Conservation (phyloP, 352 stramenopile genomes). For the Phytophthora pini region DNA sequence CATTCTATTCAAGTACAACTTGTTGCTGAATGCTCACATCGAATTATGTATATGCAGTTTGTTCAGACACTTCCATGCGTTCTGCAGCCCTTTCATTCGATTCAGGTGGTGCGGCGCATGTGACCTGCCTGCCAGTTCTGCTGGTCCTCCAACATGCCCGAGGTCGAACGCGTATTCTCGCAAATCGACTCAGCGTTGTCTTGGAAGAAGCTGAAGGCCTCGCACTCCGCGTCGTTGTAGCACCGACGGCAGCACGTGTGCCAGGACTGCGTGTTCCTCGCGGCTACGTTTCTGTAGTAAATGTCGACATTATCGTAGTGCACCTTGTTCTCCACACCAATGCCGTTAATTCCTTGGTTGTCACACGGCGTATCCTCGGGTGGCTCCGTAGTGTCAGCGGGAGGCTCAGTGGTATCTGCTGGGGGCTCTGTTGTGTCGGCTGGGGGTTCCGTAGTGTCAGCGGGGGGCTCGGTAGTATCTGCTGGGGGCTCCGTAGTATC, state of each 20-base stretch:
- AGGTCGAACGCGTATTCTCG: constrained; percentile 3
- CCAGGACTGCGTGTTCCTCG: neutral
- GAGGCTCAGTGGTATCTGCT: neutral
- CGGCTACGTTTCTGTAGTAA: neutral
- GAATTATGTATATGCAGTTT: too few relatives aligned
- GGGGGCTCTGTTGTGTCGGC: neutral
- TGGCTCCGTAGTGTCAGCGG: neutral
- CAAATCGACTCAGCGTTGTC: neutral
- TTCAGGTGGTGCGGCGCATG: too few relatives aligned
- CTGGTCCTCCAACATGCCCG: neutral
- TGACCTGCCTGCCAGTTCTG: constrained; percentile 8
- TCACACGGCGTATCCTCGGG: neutral
- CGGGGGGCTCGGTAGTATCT: neutral
- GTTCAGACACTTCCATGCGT: too few relatives aligned
- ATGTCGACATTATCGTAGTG: constrained; percentile 1
- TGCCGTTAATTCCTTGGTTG: constrained; percentile 12
- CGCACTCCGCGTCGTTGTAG: neutral
- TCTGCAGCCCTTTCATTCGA: too few relatives aligned
- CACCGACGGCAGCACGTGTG: constrained; percentile 7
- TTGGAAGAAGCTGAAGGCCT: constrained; percentile 7
- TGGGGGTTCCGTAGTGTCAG: neutral
- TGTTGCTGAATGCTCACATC: too few relatives aligned
- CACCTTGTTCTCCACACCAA: constrained; percentile 10
- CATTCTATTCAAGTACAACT: too few relatives aligned
- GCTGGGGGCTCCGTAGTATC: neutral